phyloP scores from a whole-genome alignment of 2,329 filamentous ascomycete species.

The Fusarium veterinarium region DNA sequence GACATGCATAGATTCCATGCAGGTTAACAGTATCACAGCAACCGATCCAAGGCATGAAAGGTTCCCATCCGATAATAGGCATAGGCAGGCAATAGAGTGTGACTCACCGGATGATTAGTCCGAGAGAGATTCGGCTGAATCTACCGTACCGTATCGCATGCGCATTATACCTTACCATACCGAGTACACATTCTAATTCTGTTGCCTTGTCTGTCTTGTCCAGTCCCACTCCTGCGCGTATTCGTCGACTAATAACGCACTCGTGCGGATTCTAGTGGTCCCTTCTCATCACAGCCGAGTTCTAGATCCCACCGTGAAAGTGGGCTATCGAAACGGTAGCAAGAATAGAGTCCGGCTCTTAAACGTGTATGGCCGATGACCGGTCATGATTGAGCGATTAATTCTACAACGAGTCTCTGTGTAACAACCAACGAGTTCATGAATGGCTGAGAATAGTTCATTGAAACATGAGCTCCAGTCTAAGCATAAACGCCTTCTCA shows the following conservation, averaged over 20 bases:
- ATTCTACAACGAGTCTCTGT: constrained; percentile 16
- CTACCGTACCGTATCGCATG: constrained; percentile 7
- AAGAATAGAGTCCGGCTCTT: constrained; percentile 10
- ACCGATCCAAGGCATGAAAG: not conserved
- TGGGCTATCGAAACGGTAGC: constrained; percentile 22
- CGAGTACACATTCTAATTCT: constrained; percentile 11
- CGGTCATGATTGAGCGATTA: constrained; percentile 35
- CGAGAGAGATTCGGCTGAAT: constrained; percentile 9
- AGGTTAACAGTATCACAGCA: not conserved
- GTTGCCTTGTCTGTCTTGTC: not conserved
- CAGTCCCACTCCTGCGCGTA: constrained; percentile 34
- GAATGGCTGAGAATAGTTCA: constrained; percentile 13
- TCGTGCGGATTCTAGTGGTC: constrained; percentile 33
- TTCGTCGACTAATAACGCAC: constrained; percentile 31
- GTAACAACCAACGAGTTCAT: constrained; percentile 4
- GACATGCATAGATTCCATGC: not conserved
- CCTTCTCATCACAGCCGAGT: constrained; percentile 33
- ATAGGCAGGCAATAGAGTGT: constrained; percentile 7
- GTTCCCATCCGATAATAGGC: constrained; percentile 16
- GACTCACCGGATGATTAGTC: constrained; percentile 30
- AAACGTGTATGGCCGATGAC: constrained; percentile 22
- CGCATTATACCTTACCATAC: not conserved
- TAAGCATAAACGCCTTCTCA: constrained; percentile 7
- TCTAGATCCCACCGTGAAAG: constrained; percentile 34
- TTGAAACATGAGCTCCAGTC: constrained; percentile 6